Percentiles rank a stretch among this genome's conserved stretches.
phyloP scores from a whole-genome alignment of 2,329 filamentous ascomycete species.

The Penicillium sp. region DNA sequence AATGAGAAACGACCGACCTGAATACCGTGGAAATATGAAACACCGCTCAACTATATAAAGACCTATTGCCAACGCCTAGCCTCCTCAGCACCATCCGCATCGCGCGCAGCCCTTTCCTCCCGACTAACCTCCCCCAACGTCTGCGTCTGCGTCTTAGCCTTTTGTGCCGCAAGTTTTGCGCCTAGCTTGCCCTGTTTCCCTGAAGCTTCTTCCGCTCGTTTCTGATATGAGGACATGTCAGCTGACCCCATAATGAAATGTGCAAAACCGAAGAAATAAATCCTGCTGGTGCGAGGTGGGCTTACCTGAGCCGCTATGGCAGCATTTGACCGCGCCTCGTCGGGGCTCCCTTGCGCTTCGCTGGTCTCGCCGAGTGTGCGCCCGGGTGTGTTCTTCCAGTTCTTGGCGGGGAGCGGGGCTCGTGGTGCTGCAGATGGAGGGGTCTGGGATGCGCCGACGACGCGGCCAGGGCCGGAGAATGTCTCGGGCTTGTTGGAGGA shows the following conservation, averaged over 20 bases:
- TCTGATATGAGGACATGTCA: constrained; percentile 43
- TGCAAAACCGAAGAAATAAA: constrained; percentile 9
- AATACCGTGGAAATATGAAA: background rate
- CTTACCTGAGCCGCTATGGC: constrained; percentile 79
- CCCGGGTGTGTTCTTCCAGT: constrained; percentile 43
- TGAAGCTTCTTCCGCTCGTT: constrained; percentile 56
- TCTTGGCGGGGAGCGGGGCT: constrained; percentile 44
- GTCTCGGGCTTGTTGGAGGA: constrained; percentile 54
- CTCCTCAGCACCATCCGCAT: constrained; percentile 60
- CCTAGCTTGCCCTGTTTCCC: constrained; percentile 61
- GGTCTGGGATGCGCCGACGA: constrained; percentile 54
- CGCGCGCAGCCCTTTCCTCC: constrained; percentile 59
- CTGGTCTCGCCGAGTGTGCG: constrained; percentile 60
- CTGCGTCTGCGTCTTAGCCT: constrained; percentile 64
- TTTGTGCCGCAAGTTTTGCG: constrained; percentile 67
- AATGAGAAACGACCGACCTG: too few species aligned
- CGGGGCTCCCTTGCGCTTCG: constrained; percentile 11
- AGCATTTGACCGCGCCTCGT: constrained; percentile 65
- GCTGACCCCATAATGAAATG: background rate
- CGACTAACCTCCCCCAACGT: constrained; percentile 64
- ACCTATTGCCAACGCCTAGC: constrained; percentile 54
- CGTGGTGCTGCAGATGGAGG: constrained; percentile 46
- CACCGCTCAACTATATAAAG: background rate
- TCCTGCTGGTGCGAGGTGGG: background rate
- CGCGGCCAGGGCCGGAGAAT: constrained; percentile 68